phyloP scores from a whole-genome alignment of 1,139 yeast species.

The Kodamaea suecica region DNA sequence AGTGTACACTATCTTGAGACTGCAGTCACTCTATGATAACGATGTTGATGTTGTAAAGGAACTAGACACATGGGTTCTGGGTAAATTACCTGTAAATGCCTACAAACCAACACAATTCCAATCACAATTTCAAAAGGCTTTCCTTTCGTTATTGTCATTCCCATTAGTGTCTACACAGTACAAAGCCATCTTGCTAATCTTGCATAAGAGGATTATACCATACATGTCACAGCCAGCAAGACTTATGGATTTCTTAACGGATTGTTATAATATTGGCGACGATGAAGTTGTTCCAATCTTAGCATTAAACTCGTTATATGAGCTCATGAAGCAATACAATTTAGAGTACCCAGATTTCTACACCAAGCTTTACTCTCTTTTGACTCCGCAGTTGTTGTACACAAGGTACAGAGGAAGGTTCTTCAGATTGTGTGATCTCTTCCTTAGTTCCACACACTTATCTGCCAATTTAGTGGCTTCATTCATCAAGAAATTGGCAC shows the following conservation, averaged over 20 bases:
- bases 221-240: slow-evolving; percentile 74
- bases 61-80: slow-evolving; percentile 26
- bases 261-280: slow-evolving; percentile 62
- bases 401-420: slow-evolving; percentile 83
- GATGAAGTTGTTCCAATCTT: slow-evolving; percentile 73
- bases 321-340: slow-evolving; percentile 75
- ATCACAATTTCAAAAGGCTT: slow-evolving; percentile 64
- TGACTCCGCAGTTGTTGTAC: slow-evolving; percentile 72
- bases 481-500: slow-evolving; percentile 77
- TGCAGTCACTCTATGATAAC: slow-evolving; percentile 23
- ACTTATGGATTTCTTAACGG: slow-evolving; percentile 91
- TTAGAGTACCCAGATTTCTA: slow-evolving; percentile 93
- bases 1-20: slow-evolving; percentile 36
- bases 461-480: slow-evolving; percentile 84
- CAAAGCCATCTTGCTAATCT: slow-evolving; percentile 61
- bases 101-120: slow-evolving; percentile 59
- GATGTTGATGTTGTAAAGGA: slow-evolving; percentile 33
- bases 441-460: slow-evolving; percentile 82
- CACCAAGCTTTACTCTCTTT: slow-evolving; percentile 72
- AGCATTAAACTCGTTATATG: slow-evolving; percentile 85
- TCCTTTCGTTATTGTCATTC: slow-evolving; percentile 55
- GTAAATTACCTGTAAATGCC: slow-evolving; percentile 53
- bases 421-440: slow-evolving; percentile 80
- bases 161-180: slow-evolving; percentile 58
- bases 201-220: slow-evolving; percentile 86